These are phyloP conservation scores for Phytopythium kandeliae DNA, from an alignment of 352 stramenopile species.

Conservation along the genomic window DNA sequence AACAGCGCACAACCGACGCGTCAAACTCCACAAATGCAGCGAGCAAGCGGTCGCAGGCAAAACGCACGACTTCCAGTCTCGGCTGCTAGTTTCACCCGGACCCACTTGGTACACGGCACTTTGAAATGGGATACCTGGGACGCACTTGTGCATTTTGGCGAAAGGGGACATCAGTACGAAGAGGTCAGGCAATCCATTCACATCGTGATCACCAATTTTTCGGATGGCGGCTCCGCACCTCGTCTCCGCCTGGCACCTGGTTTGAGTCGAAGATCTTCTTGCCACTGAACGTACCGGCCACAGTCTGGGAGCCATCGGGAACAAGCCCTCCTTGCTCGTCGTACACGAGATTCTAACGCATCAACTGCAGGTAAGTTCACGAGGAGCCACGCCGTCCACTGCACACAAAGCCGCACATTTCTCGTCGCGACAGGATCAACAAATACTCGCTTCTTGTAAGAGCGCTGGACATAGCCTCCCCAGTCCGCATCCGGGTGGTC, in stretches of 20 bases:
- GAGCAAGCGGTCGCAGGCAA: not conserved
- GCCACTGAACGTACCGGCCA: slow-evolving; percentile 16
- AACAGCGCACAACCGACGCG: not conserved
- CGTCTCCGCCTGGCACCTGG: slow-evolving; percentile 21
- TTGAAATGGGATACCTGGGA: slow-evolving; percentile 53
- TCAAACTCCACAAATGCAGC: not conserved
- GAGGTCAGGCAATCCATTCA: not conserved
- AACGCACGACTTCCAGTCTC: slow-evolving; percentile 69
- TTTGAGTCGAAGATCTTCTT: slow-evolving; percentile 60
- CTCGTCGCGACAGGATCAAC: slow-evolving; percentile 24
- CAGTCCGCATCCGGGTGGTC: slow-evolving; percentile 71
- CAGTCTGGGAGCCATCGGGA: slow-evolving; percentile 19
- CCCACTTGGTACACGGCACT: slow-evolving; percentile 60
- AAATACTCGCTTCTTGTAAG: slow-evolving; percentile 65
- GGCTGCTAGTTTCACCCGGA: slow-evolving; percentile 9
- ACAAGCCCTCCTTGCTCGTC: slow-evolving; percentile 58
- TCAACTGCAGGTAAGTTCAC: not conserved
- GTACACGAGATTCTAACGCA: slow-evolving; percentile 37
- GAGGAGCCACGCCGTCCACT: not conserved
- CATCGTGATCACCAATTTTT: slow-evolving; percentile 5
- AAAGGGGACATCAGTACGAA: not conserved
- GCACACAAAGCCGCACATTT: slow-evolving; percentile 26
- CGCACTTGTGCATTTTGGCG: slow-evolving; percentile 9
- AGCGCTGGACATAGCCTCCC: slow-evolving; percentile 56
- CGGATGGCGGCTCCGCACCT: slow-evolving; percentile 4